Evolutionary conservation across 2,329 filamentous ascomycete species (phyloP), one percentile per base, ranked within the genome.

Genomic region (Colletotrichum costaricense): DNA sequence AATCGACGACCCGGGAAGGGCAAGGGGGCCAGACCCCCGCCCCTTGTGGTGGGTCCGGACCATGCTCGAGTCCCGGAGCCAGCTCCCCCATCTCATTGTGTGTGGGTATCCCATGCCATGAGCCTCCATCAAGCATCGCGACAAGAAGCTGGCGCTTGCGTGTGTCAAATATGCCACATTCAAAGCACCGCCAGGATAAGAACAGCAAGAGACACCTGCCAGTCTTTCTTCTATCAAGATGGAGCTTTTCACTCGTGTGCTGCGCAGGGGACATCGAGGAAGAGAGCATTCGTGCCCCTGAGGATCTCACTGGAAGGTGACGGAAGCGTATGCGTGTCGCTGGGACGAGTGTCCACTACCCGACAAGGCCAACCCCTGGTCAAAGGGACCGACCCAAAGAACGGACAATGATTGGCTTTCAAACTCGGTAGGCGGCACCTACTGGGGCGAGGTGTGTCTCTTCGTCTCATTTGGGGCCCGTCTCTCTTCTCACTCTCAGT

Each of bases 301-400:
- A 65, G 67, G 35, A 62, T 57, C 68, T 67, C 54, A 67, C 63
- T 72, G 52, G 62, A 67, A 52, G 62, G 72, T 58, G 57, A 67
- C 59, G 68, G 68, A 63, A 72, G 72, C 49, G 68, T 63, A 35
- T 67, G 71, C 71, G 68, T 63, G 67, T 73, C 67, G 60, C 68
- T 66, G 67, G 60, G 62, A 67, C 62, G 56, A n/a, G 54, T 62
- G 67, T 52, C 63, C 72, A 62, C 55, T 11, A 19, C 30, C 8
- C 55, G 49, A 54, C 67, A 63, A 72, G 72, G 68, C 68, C 62
- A 52, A 46, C 72, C 63, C 72, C 72, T 67, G 68, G 22, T 33
- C 68, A 56, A 54, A 42, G 72, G 57, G 68, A 49, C 42, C 42
- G 19, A 19, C 42, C 33, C 26, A 49, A 28, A 24, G n/a, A 63